Base-by-base conservation (phyloP, 352 stramenopile genomes). In the Globisporangium viniferum region DNA sequence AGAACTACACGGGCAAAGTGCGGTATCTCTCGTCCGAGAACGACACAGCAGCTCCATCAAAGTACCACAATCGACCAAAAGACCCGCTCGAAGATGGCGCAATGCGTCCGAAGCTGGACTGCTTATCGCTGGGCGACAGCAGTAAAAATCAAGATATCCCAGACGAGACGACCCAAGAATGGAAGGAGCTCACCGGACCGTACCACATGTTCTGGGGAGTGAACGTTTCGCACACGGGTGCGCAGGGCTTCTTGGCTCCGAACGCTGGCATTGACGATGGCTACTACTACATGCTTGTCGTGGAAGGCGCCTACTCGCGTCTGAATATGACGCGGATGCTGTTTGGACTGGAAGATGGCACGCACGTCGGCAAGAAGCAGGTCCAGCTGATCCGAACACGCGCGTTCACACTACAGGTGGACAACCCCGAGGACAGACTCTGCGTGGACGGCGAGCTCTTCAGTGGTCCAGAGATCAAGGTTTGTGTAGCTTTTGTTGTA, bases 391-490 rank as follows among this genome's bases (percentile, higher is more conserved):
- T 92, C 64, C 78, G 78, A 18, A 92, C 84, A 0, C 82, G 84
- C 49, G 84, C 81, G 5, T 90, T 86, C 66, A 78, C 74, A 24
- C 57, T 90, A 14, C 57, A 68, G 31, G 67, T 74, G 14, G 75
- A 72, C 35, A 71, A 75, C 39, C 48, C 68, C 4, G 53, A 77
- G 20, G 80, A 88, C 33, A 67, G 80, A 35, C 77, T 92, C 33
- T 90, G 78, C 46, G 73, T 92, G 15, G 84, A 92, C 70, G 84
- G 84, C 7, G 84, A 92, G 46, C 65, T 83, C 20, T 86, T 92
- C 36, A 60, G 61, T 5, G 84, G 84, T 0, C 73, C 73, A 15
- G 74, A 79, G 70, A 67, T 84, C 58, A 81, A 82, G 66, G 77
- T 81, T 51, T 22, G 62, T 48, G 15, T 18, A 6, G 20, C 29